These are phyloP conservation scores for Cystofilobasidium macerans DNA, from an alignment of 768 basidiomycete species.

Conservation along the genomic window DNA sequence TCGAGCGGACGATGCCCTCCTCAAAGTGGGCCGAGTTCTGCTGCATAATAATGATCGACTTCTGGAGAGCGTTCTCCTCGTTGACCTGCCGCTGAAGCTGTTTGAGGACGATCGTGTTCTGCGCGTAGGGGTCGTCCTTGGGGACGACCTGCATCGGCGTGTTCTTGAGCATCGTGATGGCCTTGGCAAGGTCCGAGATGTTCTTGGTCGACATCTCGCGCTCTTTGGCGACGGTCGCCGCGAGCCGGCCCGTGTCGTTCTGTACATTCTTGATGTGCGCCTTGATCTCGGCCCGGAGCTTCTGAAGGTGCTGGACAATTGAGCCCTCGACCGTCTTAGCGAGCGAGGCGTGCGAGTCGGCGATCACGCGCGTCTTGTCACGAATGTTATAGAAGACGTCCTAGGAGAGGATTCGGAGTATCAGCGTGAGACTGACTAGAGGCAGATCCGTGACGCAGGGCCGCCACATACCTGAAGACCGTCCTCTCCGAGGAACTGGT, in stretches of 20 bases:
- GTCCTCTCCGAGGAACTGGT: conserved; percentile 96
- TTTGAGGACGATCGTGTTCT: conserved; percentile 49
- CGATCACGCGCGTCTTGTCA: conserved; percentile 82
- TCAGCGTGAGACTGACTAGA: not conserved
- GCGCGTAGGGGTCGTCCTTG: conserved; percentile 71
- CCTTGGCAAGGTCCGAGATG: conserved; percentile 75
- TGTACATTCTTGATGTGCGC: conserved; percentile 95
- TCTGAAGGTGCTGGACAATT: conserved; percentile 94
- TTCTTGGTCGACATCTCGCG: conserved; percentile 73
- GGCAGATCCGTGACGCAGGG: not conserved
- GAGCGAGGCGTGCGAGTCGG: conserved; percentile 92
- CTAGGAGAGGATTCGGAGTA: conserved; percentile 38
- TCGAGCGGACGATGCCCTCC: conserved; percentile 83
- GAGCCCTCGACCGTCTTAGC: conserved; percentile 92
- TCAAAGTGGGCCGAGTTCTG: conserved; percentile 95
- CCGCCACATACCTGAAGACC: conserved; percentile 54
- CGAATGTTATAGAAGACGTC: conserved; percentile 87
- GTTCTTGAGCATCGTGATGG: conserved; percentile 86
- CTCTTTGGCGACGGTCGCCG: conserved; percentile 81
- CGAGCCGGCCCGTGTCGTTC: conserved; percentile 88
- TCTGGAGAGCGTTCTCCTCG: conserved; percentile 96
- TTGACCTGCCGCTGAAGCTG: conserved; percentile 67
- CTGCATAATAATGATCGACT: conserved; percentile 95
- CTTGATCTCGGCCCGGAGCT: conserved; percentile 88
- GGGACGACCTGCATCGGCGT: conserved; percentile 75